A percentile compares a stretch with the other conserved stretches of the same genome.
These are phyloP conservation scores for Xylaria castorea DNA, from an alignment of 495 filamentous ascomycete genomes.

Conservation along the genomic window DNA sequence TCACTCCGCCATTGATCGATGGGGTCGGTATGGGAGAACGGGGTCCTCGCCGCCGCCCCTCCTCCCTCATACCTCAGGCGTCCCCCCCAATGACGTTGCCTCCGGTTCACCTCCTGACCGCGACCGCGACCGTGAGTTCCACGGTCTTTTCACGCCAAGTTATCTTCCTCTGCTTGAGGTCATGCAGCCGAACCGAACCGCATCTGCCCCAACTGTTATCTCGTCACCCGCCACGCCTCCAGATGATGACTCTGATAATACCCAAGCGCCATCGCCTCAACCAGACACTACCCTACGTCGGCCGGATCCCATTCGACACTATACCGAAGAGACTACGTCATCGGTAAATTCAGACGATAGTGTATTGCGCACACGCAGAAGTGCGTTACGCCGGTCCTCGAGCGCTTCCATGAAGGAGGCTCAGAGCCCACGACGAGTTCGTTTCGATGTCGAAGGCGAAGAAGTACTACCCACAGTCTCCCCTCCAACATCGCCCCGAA, in stretches of 20 bases:
- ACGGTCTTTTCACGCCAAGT: constrained; percentile 65
- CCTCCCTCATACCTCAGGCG: constrained; percentile 48
- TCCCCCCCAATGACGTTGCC: constrained; percentile 39
- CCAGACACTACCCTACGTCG: constrained; percentile 20
- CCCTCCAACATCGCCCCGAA: constrained; percentile 40
- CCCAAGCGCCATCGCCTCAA: constrained; percentile 30
- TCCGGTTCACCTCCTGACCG: constrained; percentile 55
- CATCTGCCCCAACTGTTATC: constrained; percentile 26
- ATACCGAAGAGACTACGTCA: constrained; percentile 47
- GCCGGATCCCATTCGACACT: constrained; percentile 32
- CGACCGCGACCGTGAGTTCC: constrained; percentile 63
- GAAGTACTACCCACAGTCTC: constrained; percentile 60
- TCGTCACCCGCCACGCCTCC: constrained; percentile 32
- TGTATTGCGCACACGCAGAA: constrained; percentile 48
- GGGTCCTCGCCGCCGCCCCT: constrained; percentile 52
- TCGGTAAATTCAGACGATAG: constrained; percentile 53
- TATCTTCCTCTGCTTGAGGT: constrained; percentile 65
- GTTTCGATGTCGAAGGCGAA: constrained; percentile 59
- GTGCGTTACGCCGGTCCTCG: constrained; percentile 58
- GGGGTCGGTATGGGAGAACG: constrained; percentile 40
- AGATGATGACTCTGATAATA: constrained; percentile 40
- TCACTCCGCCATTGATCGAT: constrained; percentile 29
- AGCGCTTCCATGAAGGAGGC: constrained; percentile 44
- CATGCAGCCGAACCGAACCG: constrained; percentile 39
- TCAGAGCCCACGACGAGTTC: constrained; percentile 59